Evolutionary conservation across 495 filamentous ascomycete genomes (phyloP), one percentile per base, ranked within the genome.

Genomic region (Penicillium macrosclerotiorum): DNA sequence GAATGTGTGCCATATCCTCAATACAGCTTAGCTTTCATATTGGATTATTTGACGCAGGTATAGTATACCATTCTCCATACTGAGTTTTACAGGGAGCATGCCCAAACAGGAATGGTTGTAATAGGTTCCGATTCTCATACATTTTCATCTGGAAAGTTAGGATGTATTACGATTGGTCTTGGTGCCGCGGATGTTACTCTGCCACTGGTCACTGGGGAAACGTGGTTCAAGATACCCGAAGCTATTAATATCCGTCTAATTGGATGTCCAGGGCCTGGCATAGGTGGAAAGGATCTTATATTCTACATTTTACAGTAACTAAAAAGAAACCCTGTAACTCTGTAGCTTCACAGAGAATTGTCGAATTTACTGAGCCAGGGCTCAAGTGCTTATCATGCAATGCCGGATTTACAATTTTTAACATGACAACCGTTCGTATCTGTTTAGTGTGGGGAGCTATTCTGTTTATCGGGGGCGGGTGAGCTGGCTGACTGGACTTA

Each of bases 71-170:
- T 76, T 25, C 49, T 74, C 39, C 72, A 76, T 49, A 77, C 74
- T 4, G 72, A 76, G 27, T 77, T 75, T 38, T 60, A 47, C 25
- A 55, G 74, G 12, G 67, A 73, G 33, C 55, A 72, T 20, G 67
- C 67, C 2, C 64, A 74, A 42, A 72, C 74, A 1, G 72, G 72
- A 0, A 69, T 69, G 65, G 33, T 76, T 0, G 49, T 70, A 3
- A 60, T 77, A 31, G 74, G 74, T 1, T 66, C 64, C 5, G 74
- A 77, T 46, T 75, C 71, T 11, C 74, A 77, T 43, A 73, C 72
- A 12, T 75, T 71, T 49, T 72, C 69, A 4, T 57, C 69, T 3
- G 74, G 72, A 0, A 57, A 63, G 0, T 31, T 75, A 1, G 60
- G 65, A 0, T 68, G 64, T 54, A 57, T 77, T 3, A 59, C 65